Conservation (phyloP, 495 filamentous ascomycete species). For the Penicillium nucicola region DNA sequence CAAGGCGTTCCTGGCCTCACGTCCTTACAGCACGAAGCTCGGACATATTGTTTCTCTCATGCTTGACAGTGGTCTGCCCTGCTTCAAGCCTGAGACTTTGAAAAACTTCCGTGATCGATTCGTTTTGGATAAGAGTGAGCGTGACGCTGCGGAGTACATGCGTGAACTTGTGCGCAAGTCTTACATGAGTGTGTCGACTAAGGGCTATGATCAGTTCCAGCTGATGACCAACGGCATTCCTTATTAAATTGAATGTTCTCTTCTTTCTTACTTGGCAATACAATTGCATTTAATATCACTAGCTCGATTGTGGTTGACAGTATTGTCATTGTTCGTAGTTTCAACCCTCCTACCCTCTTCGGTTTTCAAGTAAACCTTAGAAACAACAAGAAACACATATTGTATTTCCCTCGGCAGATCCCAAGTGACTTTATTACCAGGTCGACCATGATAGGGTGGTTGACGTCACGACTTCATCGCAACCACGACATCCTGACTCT, state of each 20-base stretch:
- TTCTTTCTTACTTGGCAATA: not conserved
- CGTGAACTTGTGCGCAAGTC: conserved; percentile 82
- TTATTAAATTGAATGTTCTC: conserved; percentile 50
- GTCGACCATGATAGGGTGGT: not conserved
- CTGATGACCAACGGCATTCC: conserved; percentile 96
- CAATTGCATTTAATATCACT: not conserved
- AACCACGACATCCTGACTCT: not conserved
- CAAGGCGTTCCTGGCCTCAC: conserved; percentile 91
- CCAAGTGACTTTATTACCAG: too few relatives aligned
- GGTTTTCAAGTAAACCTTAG: too few relatives aligned
- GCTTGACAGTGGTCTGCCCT: conserved; percentile 94
- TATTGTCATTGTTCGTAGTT: too few relatives aligned
- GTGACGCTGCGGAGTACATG: conserved; percentile 95
- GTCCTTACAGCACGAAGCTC: conserved; percentile 82
- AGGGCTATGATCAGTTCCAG: conserved; percentile 96
- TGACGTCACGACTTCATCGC: conserved; percentile 20
- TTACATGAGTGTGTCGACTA: conserved; percentile 82
- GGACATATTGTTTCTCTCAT: conserved; percentile 87
- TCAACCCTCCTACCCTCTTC: too few relatives aligned
- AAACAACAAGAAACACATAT: too few relatives aligned
- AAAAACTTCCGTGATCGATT: conserved; percentile 91
- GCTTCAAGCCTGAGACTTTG: conserved; percentile 96
- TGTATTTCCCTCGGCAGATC: too few relatives aligned
- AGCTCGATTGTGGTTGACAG: too few relatives aligned
- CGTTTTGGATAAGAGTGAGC: conserved; percentile 86